phyloP scores from a whole-genome alignment of 2,329 filamentous ascomycete species.

The Ceratocystis papillata region DNA sequence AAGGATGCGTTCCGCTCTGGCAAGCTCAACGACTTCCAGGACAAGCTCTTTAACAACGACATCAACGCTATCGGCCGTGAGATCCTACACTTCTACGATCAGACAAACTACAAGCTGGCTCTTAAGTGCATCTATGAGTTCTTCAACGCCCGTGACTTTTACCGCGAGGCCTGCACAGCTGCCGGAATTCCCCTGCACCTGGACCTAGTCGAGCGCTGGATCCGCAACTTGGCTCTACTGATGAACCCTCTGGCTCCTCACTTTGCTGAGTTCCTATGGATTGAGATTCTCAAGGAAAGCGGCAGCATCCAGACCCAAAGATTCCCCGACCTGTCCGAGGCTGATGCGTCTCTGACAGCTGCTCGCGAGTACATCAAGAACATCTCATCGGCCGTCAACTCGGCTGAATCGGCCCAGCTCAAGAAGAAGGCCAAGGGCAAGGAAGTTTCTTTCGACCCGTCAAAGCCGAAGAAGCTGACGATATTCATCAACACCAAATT shows the following conservation, averaged over 20 bases:
- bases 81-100: slow-evolving; percentile 64
- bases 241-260: slow-evolving; percentile 80
- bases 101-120: slow-evolving; percentile 55
- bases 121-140: slow-evolving; percentile 79
- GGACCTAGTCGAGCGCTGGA: slow-evolving; percentile 66
- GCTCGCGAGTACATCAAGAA: slow-evolving; percentile 70
- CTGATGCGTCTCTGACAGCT: slow-evolving; percentile 58
- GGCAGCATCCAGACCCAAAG: slow-evolving; percentile 66
- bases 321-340: slow-evolving; percentile 59
- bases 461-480: slow-evolving; percentile 81
- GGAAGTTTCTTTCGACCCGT: slow-evolving; percentile 71
- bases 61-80: slow-evolving; percentile 74
- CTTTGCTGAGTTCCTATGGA: slow-evolving; percentile 90
- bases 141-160: slow-evolving; percentile 76
- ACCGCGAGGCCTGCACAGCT: slow-evolving; percentile 69
- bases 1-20: slow-evolving; percentile 57
- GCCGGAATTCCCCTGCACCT: slow-evolving; percentile 78
- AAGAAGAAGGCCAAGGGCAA: slow-evolving; percentile 95
- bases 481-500: slow-evolving; percentile 72
- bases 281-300: slow-evolving; percentile 71
- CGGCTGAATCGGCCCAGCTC: slow-evolving; percentile 67
- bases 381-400: slow-evolving; percentile 70
- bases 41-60: slow-evolving; percentile 86
- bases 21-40: slow-evolving; percentile 65
- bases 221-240: slow-evolving; percentile 76